Evolutionary conservation across 306 rosid genomes (phyloP), one percentile per base, ranked within the genome.

Genomic region (Malus orientalis): DNA sequence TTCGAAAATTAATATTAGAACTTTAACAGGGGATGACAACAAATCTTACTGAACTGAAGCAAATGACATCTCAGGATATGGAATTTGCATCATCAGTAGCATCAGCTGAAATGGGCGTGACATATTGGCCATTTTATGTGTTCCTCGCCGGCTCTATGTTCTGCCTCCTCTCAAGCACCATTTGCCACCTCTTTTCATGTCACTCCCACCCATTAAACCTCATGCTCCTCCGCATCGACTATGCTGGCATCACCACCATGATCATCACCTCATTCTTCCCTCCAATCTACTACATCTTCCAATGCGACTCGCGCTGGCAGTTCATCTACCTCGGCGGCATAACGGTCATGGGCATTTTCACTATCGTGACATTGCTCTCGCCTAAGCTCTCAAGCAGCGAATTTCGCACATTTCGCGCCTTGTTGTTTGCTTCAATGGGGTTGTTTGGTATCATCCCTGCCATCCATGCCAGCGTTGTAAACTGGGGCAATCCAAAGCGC

Each of bases 181-280:
- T 81, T 25, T 95, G 99, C 84, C 99, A 95, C 86, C 96, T 95
- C 74, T 95, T 95, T 63, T 95, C 88, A 4, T 95, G 99, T 73
- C 97, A 95, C 79, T 92, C 97, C 10, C 92, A 71, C 67, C 68
- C 72, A 18, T 57, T 92, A 18, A 95, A 86, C 88, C 70, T 88
- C 38, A 64, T 87, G 19, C 85, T 95, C 10, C 58, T 93, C 51
- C 62, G 97, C 80, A 76, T 92, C 2, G 99, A 95, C 81, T 95
- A 89, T 54, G 89, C 87, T 0, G 99, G 99, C 11, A 95, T 95
- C 70, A 80, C 88, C 58, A 84, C 81, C 54, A 95, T 95, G 99
- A 95, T 95, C 87, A 92, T 95, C 80, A 89, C 99, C 79, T 95
- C 99, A 15, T 95, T 95, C 5, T 90, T 92, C 81, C 99, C 99